phyloP scores from a whole-genome alignment of 2,329 filamentous ascomycete genomes.

The Esteya vermicola region DNA sequence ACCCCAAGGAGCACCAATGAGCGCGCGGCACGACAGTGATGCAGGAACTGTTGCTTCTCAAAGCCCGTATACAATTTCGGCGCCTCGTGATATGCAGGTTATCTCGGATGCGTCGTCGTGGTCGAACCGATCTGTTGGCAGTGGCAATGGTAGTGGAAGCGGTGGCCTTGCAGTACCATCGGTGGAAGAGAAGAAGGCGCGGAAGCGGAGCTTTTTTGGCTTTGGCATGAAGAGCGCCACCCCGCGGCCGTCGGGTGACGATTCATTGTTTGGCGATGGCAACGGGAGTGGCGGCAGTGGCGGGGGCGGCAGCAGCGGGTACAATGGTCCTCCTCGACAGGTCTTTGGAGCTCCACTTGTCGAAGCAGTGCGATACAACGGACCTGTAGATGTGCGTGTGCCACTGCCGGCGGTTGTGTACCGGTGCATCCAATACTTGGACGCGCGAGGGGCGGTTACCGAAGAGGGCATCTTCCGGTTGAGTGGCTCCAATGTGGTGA shows the following conservation, averaged over 20 bases:
- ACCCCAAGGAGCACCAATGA: constrained; percentile 12
- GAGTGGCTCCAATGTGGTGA: constrained; percentile 91
- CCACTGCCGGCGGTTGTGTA: constrained; percentile 87
- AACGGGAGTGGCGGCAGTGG: constrained; percentile 20
- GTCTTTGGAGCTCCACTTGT: constrained; percentile 77
- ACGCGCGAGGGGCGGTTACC: constrained; percentile 61
- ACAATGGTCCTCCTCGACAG: constrained; percentile 40
- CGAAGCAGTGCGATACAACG: constrained; percentile 73
- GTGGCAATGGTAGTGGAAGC: constrained; percentile 43
- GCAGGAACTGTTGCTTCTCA: too few species aligned
- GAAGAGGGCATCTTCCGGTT: constrained; percentile 96
- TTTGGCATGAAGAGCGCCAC: constrained; percentile 49
- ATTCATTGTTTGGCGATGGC: constrained; percentile 31
- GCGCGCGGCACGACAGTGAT: constrained; percentile 21
- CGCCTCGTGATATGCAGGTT: constrained; percentile 66
- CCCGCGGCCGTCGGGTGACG: constrained; percentile 42
- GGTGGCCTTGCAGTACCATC: constrained; percentile 30
- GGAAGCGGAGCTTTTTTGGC: constrained; percentile 69
- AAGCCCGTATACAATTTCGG: constrained; percentile 53
- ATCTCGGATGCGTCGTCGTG: constrained; percentile 74
- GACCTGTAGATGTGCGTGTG: constrained; percentile 56
- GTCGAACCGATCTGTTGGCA: constrained; percentile 31
- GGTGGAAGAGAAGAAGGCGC: constrained; percentile 60
- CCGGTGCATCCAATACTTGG: constrained; percentile 86
- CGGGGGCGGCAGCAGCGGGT: constrained; percentile 22